phyloP scores from a whole-genome alignment of 306 rosid species.

The Vigna trinervia region DNA sequence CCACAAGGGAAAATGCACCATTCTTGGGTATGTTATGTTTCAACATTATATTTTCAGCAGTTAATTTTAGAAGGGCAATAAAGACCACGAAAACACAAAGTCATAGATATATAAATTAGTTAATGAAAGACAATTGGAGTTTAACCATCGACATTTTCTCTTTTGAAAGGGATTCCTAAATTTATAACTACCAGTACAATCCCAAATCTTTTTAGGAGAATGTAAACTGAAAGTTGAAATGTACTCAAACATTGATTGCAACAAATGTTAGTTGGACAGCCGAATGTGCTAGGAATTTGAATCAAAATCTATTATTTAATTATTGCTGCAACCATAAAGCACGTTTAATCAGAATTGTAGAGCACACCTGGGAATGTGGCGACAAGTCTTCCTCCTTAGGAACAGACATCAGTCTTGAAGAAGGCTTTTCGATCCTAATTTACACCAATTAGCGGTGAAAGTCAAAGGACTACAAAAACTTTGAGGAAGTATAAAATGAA shows the following conservation, averaged over 20 bases:
- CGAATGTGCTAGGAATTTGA: constrained; percentile 15
- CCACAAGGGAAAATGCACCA: constrained; percentile 14
- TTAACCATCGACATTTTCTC: constrained; percentile 10
- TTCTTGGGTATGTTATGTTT: constrained; percentile 11
- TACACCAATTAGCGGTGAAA: constrained; percentile 31
- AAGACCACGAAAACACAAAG: constrained; percentile 5
- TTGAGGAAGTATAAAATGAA: constrained; percentile 5
- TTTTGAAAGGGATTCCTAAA: constrained; percentile 5
- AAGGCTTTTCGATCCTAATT: constrained; percentile 41
- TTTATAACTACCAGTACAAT: constrained; percentile 20
- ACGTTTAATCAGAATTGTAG: constrained; percentile 34
- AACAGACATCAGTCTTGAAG: constrained; percentile 58
- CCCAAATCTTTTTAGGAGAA: constrained; percentile 26
- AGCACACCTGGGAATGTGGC: constrained; percentile 68
- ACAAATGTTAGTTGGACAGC: constrained; percentile 16
- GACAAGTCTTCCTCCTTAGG: constrained; percentile 69
- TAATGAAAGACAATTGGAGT: constrained; percentile 17
- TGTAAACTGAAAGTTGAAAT: constrained; percentile 19
- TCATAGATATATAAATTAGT: constrained; percentile 16
- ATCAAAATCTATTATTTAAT: constrained; percentile 32
- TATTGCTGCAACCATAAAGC: constrained; percentile 1
- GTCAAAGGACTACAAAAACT: constrained; percentile 40
- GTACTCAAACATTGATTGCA: constrained; percentile 22
- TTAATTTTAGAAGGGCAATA: background rate
- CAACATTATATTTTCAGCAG: background rate